phyloP scores from a whole-genome alignment of 108 stramenopile species.

The Pseudonitzschia delicatissima region DNA sequence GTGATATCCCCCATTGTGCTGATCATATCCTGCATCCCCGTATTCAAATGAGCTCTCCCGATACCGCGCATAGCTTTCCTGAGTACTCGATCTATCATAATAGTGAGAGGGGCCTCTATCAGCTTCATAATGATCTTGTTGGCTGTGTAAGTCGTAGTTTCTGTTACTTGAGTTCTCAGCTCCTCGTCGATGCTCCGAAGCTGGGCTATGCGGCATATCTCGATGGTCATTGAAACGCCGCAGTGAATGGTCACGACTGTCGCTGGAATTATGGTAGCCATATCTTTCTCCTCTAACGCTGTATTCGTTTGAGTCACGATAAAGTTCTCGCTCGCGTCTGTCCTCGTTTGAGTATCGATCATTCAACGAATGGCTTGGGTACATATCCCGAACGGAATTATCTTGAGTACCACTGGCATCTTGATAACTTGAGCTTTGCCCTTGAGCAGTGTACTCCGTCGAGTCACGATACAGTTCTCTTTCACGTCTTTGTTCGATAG shows the following conservation, averaged over 20 bases:
- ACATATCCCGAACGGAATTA: neutral
- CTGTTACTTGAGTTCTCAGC: neutral
- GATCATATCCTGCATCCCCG: neutral
- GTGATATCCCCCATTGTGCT: neutral
- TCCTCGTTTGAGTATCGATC: conserved; percentile 1
- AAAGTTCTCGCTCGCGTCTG: conserved; percentile 5
- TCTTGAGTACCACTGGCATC: neutral
- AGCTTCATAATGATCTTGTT: neutral
- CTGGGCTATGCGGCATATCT: neutral
- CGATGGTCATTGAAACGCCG: neutral
- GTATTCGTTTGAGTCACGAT: conserved; percentile 7
- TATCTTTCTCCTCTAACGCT: neutral
- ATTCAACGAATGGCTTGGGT: neutral
- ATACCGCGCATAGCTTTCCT: neutral
- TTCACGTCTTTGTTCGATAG: conserved; percentile 2
- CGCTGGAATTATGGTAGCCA: neutral
- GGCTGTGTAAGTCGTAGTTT: neutral
- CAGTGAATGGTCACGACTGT: neutral
- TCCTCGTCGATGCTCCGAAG: neutral
- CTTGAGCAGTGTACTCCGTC: neutral
- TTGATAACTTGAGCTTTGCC: neutral
- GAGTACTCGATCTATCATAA: neutral
- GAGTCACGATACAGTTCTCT: conserved; percentile 10
- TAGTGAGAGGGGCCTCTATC: neutral
- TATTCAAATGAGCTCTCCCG: neutral